Evolutionary conservation across 2,329 filamentous ascomycete genomes (phyloP).

Genomic region (Ophiostoma sp.): DNA sequence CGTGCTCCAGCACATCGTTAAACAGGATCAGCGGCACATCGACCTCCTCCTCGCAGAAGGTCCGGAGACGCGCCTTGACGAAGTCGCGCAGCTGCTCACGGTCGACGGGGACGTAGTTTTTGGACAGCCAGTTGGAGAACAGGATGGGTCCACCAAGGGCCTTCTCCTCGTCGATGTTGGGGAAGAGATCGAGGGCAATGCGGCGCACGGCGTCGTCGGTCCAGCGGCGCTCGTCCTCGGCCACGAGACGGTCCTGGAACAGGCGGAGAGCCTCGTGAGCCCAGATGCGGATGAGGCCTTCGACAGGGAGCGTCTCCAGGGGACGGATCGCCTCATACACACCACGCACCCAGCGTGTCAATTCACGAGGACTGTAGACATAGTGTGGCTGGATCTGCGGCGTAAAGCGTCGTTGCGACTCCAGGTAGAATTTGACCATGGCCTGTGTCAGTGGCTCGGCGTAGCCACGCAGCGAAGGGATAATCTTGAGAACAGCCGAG

Average conservation of each 20-base stretch:
- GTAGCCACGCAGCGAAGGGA: constrained; percentile 92
- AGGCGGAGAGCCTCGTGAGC: constrained; percentile 93
- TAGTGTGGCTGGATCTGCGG: constrained; percentile 98
- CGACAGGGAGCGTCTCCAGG: constrained; percentile 80
- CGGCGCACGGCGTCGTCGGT: constrained; percentile 84
- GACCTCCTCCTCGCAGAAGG: constrained; percentile 99
- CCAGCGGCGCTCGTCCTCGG: constrained; percentile 92
- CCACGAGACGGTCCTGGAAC: constrained; percentile 96
- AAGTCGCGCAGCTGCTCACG: constrained; percentile 94
- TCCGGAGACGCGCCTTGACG: constrained; percentile 93
- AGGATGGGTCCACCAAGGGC: constrained; percentile 90
- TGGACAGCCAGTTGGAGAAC: constrained; percentile 99
- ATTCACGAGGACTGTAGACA: constrained; percentile 97
- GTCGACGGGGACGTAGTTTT: constrained; percentile 96
- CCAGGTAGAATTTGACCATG: constrained; percentile 95
- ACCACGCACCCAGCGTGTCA: constrained; percentile 96
- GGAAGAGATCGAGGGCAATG: constrained; percentile 89
- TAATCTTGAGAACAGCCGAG: constrained; percentile 91
- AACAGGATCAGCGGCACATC: constrained; percentile 98
- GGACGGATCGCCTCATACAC: constrained; percentile 96
- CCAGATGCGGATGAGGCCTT: constrained; percentile 95
- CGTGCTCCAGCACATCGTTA: constrained; percentile 98
- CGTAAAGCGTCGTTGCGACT: constrained; percentile 93
- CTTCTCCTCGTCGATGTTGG: constrained; percentile 86
- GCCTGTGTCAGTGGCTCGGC: constrained; percentile 90